These are phyloP conservation scores for Sideroxylon spinosum DNA, from an alignment of 179 eudicot species.

Conservation along the genomic window DNA sequence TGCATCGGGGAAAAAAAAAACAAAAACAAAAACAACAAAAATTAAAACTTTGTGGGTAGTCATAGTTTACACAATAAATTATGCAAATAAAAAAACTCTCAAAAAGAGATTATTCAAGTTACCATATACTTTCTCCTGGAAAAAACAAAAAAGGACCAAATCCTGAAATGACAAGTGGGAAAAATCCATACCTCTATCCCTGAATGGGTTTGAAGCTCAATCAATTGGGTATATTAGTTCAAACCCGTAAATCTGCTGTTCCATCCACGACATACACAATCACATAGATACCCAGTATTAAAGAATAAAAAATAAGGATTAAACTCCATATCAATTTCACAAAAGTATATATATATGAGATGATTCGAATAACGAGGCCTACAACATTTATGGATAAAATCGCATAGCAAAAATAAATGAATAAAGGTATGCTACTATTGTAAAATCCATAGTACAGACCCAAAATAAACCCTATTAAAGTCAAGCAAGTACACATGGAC, in stretches of 20 bases:
- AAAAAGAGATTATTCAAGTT: too few species aligned
- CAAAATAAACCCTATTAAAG: neutral
- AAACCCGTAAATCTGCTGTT: constrained; percentile 67
- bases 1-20: too few species aligned
- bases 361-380: too few species aligned
- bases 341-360: neutral
- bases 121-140: too few species aligned
- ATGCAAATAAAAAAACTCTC: neutral
- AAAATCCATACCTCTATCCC: constrained; percentile 49
- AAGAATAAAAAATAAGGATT: neutral
- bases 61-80: neutral
- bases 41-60: too few species aligned
- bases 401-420: neutral
- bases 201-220: constrained; percentile 61
- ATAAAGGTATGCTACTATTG: neutral
- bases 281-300: constrained; percentile 2
- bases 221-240: constrained; percentile 75
- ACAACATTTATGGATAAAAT: too few species aligned
- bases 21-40: too few species aligned
- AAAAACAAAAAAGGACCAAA: too few species aligned
- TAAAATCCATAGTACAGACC: neutral
- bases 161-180: too few species aligned
- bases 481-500: neutral
- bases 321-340: neutral
- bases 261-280: constrained; percentile 18